Evolutionary conservation across 495 filamentous ascomycete species (phyloP), one percentile per base, ranked within the genome.

Genomic region (Neurospora cerealis): DNA sequence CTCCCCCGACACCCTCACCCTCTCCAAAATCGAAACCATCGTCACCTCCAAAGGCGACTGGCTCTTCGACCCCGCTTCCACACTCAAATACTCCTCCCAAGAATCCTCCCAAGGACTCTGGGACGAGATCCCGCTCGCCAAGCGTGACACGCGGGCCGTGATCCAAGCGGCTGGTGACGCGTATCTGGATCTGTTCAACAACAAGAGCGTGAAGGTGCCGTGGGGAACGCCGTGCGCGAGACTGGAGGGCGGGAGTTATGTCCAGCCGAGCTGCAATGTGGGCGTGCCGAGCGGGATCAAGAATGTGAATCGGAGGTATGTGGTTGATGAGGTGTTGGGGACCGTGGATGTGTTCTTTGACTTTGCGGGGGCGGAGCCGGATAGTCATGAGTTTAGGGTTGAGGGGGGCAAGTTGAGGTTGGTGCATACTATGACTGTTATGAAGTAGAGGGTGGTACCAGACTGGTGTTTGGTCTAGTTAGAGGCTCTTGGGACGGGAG

Each of bases 61-160:
- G 85, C 78, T 85, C 15, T 87, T 87, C 80, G 85, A 87, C 75
- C 85, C 86, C 1, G 83, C 83, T 17, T 81, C 82, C n/a, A 87
- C 86, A 19, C 82, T 85, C 46, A 72, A 80, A 21, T 86, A 83
- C 79, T 83, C 85, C 6, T 73, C 76, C 17, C 69, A 77, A 4
- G 83, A 86, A 76, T 76, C 80, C 46, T 62, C 54, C 15, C 15
- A 15, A 0, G 77, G 78, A 21, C 77, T 70, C 10, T 88, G 86
- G 86, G 77, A 77, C 36, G 71, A 79, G 36, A 87, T 88, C 74
- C 84, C 86, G 5, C 82, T 74, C 37, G 81, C 73, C 13, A 76
- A 78, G 72, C 78, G 78, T 0, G 82, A 84, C 75, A 78, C 74
- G 4, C 80, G 83, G 3, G 82, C 77, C 0, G 81, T 78, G 1